phyloP scores from a whole-genome alignment of 2,329 filamentous ascomycete genomes.

The Cercospora zeae-maydis region DNA sequence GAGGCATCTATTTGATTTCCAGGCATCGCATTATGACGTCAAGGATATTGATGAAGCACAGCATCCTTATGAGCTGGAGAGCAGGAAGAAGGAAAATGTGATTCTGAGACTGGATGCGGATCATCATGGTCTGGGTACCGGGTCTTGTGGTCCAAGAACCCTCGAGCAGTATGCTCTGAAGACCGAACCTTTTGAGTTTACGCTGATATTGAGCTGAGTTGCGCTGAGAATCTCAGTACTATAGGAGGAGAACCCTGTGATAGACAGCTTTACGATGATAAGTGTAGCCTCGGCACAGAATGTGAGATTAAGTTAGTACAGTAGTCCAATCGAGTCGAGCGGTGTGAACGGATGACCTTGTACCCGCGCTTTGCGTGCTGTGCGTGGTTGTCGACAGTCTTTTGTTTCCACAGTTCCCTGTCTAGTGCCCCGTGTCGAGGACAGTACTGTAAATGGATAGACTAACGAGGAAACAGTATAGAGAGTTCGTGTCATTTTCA shows the following conservation, averaged over 20 bases:
- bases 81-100: constrained; percentile 54
- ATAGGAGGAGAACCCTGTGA: too few relatives aligned
- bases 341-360: too few relatives aligned
- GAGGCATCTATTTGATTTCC: constrained; percentile 45
- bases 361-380: not conserved
- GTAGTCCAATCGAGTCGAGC: too few relatives aligned
- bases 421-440: not conserved
- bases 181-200: constrained; percentile 39
- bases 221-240: too few relatives aligned
- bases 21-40: constrained; percentile 53
- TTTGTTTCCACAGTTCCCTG: not conserved
- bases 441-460: not conserved
- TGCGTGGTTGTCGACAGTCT: not conserved
- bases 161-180: constrained; percentile 41
- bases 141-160: constrained; percentile 57
- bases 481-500: not conserved
- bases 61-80: constrained; percentile 61
- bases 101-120: constrained; percentile 58
- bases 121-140: constrained; percentile 40
- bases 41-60: constrained; percentile 54
- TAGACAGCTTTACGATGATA: not conserved
- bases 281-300: not conserved
- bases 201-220: constrained; percentile 23
- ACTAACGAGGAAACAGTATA: not conserved
- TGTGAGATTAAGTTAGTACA: too few relatives aligned